These are phyloP conservation scores for Trametes gibbosa DNA, from an alignment of 768 basidiomycete genomes.

Conservation along the genomic window DNA sequence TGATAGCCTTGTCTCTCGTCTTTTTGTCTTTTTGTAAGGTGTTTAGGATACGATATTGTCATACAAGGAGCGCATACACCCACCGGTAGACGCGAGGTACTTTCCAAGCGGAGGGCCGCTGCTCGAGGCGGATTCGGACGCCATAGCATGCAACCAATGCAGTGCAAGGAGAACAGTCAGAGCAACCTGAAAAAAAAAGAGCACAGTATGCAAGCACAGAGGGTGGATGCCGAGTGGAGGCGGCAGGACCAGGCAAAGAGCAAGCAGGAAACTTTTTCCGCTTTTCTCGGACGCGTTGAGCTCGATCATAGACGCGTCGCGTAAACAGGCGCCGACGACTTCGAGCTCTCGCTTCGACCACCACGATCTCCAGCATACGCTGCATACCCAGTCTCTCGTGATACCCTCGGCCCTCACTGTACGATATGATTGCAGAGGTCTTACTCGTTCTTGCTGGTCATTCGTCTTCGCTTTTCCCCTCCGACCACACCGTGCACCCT, in stretches of 20 bases:
- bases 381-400: not conserved
- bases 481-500: conserved; percentile 56
- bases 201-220: not conserved
- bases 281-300: conserved; percentile 2
- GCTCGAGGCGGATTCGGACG: conserved; percentile 31
- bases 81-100: conserved; percentile 89
- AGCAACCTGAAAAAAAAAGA: not conserved
- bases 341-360: not conserved
- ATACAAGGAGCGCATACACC: conserved; percentile 6
- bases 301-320: conserved; percentile 9
- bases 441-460: conserved; percentile 87
- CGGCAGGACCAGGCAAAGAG: not conserved
- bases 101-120: conserved; percentile 73
- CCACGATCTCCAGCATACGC: not conserved
- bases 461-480: conserved; percentile 76
- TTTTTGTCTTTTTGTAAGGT: conserved; percentile 92
- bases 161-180: not conserved
- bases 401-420: not conserved
- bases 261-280: conserved; percentile 20
- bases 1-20: conserved; percentile 87
- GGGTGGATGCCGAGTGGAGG: not conserved
- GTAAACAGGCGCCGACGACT: not conserved
- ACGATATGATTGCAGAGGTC: conserved; percentile 81
- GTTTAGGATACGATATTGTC: too few species aligned
- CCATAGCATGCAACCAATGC: conserved; percentile 22